Percentiles rank a stretch among this genome's conserved stretches.
Evolutionary conservation across 441 rosid genomes (phyloP).

Genomic region (Hypseocharis bilobata): DNA sequence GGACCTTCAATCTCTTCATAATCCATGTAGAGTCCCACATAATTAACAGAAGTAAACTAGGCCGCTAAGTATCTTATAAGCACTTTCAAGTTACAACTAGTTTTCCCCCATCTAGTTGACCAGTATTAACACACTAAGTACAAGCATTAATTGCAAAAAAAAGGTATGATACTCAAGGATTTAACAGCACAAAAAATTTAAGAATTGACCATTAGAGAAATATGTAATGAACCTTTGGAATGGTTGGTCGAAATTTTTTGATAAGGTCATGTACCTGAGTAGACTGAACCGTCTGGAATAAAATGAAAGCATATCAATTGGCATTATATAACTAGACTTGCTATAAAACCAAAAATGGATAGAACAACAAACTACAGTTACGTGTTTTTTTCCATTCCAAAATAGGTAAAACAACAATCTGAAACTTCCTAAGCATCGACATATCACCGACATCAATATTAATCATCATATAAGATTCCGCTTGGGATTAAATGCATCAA

Average conservation of each 20-base stretch:
- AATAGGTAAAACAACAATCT: background rate
- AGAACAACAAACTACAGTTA: background rate
- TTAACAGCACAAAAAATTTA: background rate
- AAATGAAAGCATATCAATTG: conserved; percentile 6
- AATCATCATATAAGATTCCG: conserved; percentile 8
- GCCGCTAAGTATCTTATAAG: background rate
- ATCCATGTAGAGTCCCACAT: background rate
- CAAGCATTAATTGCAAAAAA: background rate
- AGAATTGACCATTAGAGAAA: conserved; percentile 19
- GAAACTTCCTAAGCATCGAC: background rate
- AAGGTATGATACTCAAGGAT: conserved; percentile 8
- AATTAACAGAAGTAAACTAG: background rate
- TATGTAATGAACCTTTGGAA: conserved; percentile 44
- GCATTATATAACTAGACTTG: background rate
- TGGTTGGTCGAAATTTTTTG: conserved; percentile 36
- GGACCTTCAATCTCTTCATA: background rate
- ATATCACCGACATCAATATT: background rate
- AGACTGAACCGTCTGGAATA: conserved; percentile 39
- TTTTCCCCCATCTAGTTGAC: background rate
- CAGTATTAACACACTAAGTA: background rate
- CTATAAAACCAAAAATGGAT: background rate
- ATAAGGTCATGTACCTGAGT: conserved; percentile 38
- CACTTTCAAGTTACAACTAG: background rate
- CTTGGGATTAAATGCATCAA: background rate
- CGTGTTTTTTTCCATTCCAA: background rate